These are phyloP conservation scores for Fomitiporia mediterranea DNA, from an alignment of 1,284 basidiomycete genomes.

Conservation along the genomic window DNA sequence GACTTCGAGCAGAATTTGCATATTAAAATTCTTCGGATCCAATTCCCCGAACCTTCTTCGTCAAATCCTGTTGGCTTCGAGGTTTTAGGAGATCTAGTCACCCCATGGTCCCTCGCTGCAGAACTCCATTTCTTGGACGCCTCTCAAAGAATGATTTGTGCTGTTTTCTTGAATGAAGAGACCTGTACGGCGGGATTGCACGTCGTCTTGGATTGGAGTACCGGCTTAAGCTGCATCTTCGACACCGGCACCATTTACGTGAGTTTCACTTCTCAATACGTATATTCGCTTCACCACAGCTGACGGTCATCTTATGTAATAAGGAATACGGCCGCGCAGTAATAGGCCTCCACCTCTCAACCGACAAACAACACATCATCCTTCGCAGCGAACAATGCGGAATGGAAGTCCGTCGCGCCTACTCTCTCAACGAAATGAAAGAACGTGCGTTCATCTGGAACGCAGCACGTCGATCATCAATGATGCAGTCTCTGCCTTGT, in stretches of 20 bases:
- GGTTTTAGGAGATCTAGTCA: slow-evolving; percentile 14
- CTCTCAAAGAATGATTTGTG: slow-evolving; percentile 18
- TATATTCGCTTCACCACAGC: background rate
- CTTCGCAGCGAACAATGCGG: slow-evolving; percentile 16
- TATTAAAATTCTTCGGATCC: slow-evolving; percentile 18
- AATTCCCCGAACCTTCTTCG: slow-evolving; percentile 19
- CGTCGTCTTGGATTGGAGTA: slow-evolving; percentile 18
- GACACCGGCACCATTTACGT: slow-evolving; percentile 19
- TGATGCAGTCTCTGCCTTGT: background rate
- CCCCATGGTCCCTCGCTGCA: slow-evolving; percentile 15
- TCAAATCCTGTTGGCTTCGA: slow-evolving; percentile 13
- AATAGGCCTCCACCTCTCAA: slow-evolving; percentile 15
- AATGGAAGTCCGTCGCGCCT: slow-evolving; percentile 11
- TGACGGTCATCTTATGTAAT: background rate
- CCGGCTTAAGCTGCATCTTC: slow-evolving; percentile 14
- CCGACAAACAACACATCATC: slow-evolving; percentile 12
- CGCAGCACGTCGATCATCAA: background rate
- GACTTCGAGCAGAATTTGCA: slow-evolving; percentile 11
- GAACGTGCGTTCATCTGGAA: slow-evolving; percentile 8
- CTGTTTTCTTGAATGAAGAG: slow-evolving; percentile 13
- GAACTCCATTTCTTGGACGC: slow-evolving; percentile 20
- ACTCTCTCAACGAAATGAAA: slow-evolving; percentile 10
- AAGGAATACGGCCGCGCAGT: slow-evolving; percentile 20
- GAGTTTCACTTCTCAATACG: background rate
- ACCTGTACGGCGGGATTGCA: slow-evolving; percentile 12